Conservation (phyloP, 2,329 filamentous ascomycete genomes). For the Lasiodiplodia sp. region DNA sequence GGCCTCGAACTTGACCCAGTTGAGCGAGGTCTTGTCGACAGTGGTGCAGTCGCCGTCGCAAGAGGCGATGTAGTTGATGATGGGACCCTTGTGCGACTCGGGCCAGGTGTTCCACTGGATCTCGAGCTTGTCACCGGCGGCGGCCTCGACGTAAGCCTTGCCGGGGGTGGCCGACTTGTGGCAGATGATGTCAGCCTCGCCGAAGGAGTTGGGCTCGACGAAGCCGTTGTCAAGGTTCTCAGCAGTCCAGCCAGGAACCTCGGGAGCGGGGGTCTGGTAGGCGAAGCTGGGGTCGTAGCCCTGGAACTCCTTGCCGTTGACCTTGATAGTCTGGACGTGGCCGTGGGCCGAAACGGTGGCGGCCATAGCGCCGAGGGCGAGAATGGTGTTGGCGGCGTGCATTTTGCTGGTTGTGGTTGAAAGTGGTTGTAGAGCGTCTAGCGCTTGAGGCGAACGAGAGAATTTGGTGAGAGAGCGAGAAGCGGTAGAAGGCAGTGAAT, state of each 20-base stretch:
- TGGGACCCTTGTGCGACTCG: constrained; percentile 47
- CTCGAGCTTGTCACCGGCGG: constrained; percentile 43
- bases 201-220: constrained; percentile 40
- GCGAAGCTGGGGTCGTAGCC: constrained; percentile 43
- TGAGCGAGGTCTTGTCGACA: constrained; percentile 41
- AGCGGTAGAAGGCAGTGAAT: constrained; percentile 26
- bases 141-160: constrained; percentile 42
- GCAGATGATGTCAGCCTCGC: constrained; percentile 43
- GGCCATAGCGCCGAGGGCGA: constrained; percentile 38
- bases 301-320: constrained; percentile 39
- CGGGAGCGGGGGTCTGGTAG: constrained; percentile 41
- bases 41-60: constrained; percentile 43
- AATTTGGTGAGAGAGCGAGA: constrained; percentile 19
- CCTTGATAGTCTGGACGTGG: constrained; percentile 40
- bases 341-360: constrained; percentile 39
- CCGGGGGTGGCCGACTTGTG: constrained; percentile 45
- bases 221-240: constrained; percentile 48
- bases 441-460: constrained; percentile 22
- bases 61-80: constrained; percentile 49
- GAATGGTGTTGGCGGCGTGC: constrained; percentile 44
- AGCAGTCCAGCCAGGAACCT: constrained; percentile 44
- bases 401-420: constrained; percentile 20
- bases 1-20: constrained; percentile 43
- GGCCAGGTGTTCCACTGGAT: constrained; percentile 47
- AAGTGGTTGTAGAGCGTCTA: constrained; percentile 20